Conservation (phyloP, 768 basidiomycete species). For the Suillus plorans region DNA sequence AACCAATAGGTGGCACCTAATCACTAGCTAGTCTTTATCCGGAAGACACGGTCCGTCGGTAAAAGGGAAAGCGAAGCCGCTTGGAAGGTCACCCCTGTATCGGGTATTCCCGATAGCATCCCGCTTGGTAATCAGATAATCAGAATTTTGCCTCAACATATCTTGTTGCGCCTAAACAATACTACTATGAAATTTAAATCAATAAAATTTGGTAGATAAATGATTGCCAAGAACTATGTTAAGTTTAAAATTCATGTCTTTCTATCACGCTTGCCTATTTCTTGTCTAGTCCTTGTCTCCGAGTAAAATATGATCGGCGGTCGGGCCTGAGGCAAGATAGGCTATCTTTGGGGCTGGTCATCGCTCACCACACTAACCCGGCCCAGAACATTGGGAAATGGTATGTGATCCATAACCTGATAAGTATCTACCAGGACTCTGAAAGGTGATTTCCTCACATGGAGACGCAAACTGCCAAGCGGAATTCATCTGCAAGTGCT, state of each 20-base stretch:
- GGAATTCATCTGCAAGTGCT: neutral
- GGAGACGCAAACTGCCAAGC: neutral
- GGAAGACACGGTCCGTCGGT: constrained; percentile 3
- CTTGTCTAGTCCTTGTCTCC: neutral
- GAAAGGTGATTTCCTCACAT: neutral
- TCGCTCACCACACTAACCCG: neutral
- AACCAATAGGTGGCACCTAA: neutral
- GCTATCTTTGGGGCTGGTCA: neutral
- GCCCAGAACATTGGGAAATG: neutral
- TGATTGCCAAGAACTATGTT: neutral
- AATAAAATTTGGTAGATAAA: neutral
- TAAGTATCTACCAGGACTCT: neutral
- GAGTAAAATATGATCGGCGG: neutral
- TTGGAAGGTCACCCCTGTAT: neutral
- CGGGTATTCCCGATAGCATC: neutral
- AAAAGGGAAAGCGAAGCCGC: neutral
- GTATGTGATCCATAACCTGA: neutral
- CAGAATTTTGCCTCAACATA: neutral
- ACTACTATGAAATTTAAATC: neutral
- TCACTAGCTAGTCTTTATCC: neutral
- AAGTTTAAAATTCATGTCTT: neutral
- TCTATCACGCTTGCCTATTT: neutral
- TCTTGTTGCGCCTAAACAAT: neutral
- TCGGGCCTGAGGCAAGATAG: constrained; percentile 5
- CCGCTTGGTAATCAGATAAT: neutral